These are phyloP conservation scores for Cucumis sativus DNA, from an alignment of 306 rosid species.

Conservation along the genomic window Cucumber_9930_V3 NC_026660.2:6082001-6082500, in stretches of 20 bases:
- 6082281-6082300: neutral
- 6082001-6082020: conserved; percentile 89
- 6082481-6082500: too few species aligned
- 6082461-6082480: neutral
- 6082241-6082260: neutral
- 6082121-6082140: neutral
- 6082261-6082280: neutral
- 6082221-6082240: neutral
- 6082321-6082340: neutral
- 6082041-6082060: neutral
- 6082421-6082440: neutral
- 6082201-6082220: neutral
- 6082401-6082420: neutral
- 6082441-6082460: neutral
- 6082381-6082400: neutral
- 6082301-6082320: neutral
- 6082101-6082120: neutral
- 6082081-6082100: neutral
- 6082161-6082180: neutral
- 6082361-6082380: neutral
- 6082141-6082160: neutral
- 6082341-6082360: neutral
- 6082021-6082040: conserved; percentile 98
- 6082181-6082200: neutral
- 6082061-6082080: neutral